phyloP scores from a whole-genome alignment of 2,329 filamentous ascomycete genomes.

The Biscogniauxia mediterranea region DNA sequence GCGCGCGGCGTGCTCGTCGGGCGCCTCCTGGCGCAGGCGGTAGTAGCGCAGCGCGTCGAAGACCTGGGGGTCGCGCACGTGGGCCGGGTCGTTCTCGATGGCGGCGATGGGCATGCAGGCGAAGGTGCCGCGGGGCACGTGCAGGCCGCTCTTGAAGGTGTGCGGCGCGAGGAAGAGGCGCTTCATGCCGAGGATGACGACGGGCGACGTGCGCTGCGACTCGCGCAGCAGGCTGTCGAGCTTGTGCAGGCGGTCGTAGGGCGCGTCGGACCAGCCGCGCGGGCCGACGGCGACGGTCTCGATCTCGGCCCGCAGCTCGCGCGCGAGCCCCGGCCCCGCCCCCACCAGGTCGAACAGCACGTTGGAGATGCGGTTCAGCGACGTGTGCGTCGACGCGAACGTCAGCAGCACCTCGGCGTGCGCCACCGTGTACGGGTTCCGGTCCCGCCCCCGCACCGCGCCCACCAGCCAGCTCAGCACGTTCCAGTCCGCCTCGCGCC shows the following conservation, averaged over 20 bases:
- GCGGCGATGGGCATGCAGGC: constrained; percentile 12
- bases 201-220: constrained; percentile 1
- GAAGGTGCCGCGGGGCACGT: constrained; percentile 12
- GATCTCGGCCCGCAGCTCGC: constrained; percentile 8
- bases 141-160: not conserved
- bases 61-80: constrained; percentile 28
- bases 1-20: not conserved
- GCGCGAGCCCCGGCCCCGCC: not conserved
- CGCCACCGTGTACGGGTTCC: constrained; percentile 2
- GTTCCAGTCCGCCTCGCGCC: constrained; percentile 6
- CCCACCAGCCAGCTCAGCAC: constrained; percentile 12
- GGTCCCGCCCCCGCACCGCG: constrained; percentile 4
- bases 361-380: constrained; percentile 7
- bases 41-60: constrained; percentile 37
- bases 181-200: constrained; percentile 1
- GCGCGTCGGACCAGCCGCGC: constrained; percentile 6
- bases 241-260: constrained; percentile 8
- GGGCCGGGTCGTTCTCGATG: constrained; percentile 30
- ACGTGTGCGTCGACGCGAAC: constrained; percentile 15
- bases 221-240: constrained; percentile 6
- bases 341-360: constrained; percentile 11
- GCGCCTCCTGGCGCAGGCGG: constrained; percentile 25
- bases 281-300: constrained; percentile 4
- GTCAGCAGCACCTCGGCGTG: constrained; percentile 10
- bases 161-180: constrained; percentile 4